phyloP scores from a whole-genome alignment of 768 basidiomycete genomes.

The Pleurotus sapidus region DNA sequence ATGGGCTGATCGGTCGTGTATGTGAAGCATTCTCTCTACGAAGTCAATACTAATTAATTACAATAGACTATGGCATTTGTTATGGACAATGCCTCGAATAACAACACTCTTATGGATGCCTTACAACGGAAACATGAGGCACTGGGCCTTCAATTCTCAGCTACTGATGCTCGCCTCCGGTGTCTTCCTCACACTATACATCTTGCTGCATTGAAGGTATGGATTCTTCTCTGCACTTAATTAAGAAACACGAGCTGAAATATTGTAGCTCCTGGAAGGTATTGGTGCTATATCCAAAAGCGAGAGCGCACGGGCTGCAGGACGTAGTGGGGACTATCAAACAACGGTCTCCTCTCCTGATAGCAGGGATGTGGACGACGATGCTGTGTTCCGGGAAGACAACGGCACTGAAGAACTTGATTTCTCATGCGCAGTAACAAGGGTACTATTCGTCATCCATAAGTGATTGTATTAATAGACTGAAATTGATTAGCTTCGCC shows the following conservation, averaged over 20 bases:
- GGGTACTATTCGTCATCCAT: neutral
- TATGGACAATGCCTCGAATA: neutral
- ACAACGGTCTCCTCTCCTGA: slow-evolving; percentile 6
- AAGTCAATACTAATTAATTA: neutral
- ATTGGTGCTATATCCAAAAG: slow-evolving; percentile 19
- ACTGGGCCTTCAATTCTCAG: slow-evolving; percentile 11
- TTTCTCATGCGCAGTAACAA: neutral
- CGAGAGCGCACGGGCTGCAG: slow-evolving; percentile 6
- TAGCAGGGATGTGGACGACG: slow-evolving; percentile 9
- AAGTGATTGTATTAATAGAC: neutral
- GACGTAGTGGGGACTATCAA: slow-evolving; percentile 8
- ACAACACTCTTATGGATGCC: neutral
- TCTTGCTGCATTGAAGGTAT: slow-evolving; percentile 21
- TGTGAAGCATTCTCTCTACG: neutral
- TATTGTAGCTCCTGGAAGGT: slow-evolving; percentile 21
- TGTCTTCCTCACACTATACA: slow-evolving; percentile 25
- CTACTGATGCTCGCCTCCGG: slow-evolving; percentile 13
- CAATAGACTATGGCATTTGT: neutral
- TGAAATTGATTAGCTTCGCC: slow-evolving; percentile 13
- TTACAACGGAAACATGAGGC: neutral
- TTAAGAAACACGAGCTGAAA: neutral
- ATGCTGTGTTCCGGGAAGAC: slow-evolving; percentile 13
- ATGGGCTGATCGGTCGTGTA: slow-evolving; percentile 12
- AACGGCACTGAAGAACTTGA: neutral
- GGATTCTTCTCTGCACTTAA: neutral